Evolutionary conservation across 2,329 filamentous ascomycete genomes (phyloP).

Genomic region (Colletotrichum higginsianum): DNA sequence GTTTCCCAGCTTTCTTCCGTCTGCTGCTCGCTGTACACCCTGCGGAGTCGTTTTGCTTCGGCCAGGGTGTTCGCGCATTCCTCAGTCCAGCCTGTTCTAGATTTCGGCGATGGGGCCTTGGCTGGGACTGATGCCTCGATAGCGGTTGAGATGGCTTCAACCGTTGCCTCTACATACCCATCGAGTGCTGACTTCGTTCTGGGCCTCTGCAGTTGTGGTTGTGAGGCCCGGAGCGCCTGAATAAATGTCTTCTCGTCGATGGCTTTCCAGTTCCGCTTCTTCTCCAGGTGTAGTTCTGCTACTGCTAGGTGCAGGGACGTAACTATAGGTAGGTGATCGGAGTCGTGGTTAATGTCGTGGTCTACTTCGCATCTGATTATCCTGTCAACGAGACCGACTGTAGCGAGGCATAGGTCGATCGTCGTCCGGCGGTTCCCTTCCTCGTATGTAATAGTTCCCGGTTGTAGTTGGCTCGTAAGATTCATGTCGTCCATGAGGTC

Average conservation of each 20-base stretch:
- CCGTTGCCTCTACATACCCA: slow-evolving; percentile 5
- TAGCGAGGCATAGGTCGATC: slow-evolving; percentile 9
- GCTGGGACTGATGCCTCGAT: neutral
- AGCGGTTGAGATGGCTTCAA: neutral
- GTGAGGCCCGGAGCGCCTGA: neutral
- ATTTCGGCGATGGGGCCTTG: neutral
- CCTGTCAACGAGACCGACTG: neutral
- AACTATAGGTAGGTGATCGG: slow-evolving; percentile 7
- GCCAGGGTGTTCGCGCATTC: neutral
- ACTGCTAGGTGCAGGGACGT: slow-evolving; percentile 10
- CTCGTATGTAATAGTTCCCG: slow-evolving; percentile 6
- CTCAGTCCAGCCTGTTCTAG: neutral
- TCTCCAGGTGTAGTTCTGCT: neutral
- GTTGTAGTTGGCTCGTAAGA: slow-evolving; percentile 2
- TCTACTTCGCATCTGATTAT: slow-evolving; percentile 17
- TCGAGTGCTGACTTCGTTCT: slow-evolving; percentile 15
- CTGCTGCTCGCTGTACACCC: neutral
- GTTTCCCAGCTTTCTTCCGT: neutral
- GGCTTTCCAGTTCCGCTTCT: slow-evolving; percentile 5
- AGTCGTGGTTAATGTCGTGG: slow-evolving; percentile 2
- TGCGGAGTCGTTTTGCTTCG: slow-evolving; percentile 3
- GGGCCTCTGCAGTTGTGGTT: neutral
- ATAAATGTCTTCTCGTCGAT: slow-evolving; percentile 8
- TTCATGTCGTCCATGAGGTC: slow-evolving; percentile 10
- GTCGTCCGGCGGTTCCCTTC: neutral